These are phyloP conservation scores for Ophiostoma perfectum DNA, from an alignment of 2,329 filamentous ascomycete species.

Conservation along the genomic window DNA sequence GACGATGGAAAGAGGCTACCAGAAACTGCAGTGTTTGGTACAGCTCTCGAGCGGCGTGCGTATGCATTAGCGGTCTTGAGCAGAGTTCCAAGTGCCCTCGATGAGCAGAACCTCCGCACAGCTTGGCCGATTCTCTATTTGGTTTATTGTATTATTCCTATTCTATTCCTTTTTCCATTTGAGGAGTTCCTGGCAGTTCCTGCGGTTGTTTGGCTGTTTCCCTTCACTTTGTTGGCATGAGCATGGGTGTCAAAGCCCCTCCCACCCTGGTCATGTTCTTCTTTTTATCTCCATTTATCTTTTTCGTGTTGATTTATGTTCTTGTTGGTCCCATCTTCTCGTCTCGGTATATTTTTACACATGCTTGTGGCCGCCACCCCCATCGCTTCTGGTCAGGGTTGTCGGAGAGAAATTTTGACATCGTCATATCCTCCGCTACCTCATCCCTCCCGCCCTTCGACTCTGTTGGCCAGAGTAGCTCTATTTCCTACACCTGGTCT, in stretches of 20 bases:
- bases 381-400: background rate
- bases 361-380: background rate
- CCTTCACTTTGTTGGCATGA: background rate
- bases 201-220: conserved; percentile 3
- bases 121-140: background rate
- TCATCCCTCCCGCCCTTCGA: background rate
- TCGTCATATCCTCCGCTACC: background rate
- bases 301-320: background rate
- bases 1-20: conserved; percentile 7
- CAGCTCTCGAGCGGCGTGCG: conserved; percentile 9
- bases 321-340: background rate
- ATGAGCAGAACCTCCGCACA: background rate
- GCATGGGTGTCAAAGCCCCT: conserved; percentile 13
- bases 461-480: background rate
- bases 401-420: background rate
- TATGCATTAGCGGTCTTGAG: conserved; percentile 14
- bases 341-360: background rate
- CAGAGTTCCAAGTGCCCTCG: background rate
- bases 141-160: background rate
- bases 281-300: conserved; percentile 5
- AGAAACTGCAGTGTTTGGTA: conserved; percentile 9
- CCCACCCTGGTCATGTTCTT: background rate
- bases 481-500: background rate
- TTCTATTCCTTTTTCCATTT: background rate
- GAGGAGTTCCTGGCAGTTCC: conserved; percentile 8